A percentile compares a stretch with the other conserved stretches of the same genome.
Evolutionary conservation across 768 basidiomycete genomes (phyloP).

Genomic region (Dentipellis sp.): DNA sequence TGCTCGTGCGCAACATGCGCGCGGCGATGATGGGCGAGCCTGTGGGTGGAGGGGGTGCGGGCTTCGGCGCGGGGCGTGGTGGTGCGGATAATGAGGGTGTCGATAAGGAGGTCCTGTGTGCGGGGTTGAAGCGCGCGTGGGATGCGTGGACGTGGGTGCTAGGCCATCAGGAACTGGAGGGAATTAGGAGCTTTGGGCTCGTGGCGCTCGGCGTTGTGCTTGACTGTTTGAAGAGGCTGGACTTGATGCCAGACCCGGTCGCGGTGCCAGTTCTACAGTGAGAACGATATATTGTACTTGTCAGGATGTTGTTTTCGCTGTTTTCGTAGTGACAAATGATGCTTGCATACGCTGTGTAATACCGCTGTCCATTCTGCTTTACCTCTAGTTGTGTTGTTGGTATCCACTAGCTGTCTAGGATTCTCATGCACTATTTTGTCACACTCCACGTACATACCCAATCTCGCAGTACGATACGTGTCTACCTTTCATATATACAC

Average conservation of each 20-base stretch:
- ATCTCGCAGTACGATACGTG: too few relatives aligned
- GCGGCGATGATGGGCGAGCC: neutral
- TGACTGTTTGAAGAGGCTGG: neutral
- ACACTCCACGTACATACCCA: too few relatives aligned
- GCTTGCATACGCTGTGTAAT: too few relatives aligned
- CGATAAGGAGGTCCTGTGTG: neutral
- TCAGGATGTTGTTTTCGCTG: too few relatives aligned
- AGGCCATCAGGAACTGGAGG: slow-evolving; percentile 18
- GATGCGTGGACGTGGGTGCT: slow-evolving; percentile 52
- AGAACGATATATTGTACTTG: too few relatives aligned
- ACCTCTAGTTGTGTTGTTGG: too few relatives aligned
- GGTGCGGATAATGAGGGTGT: neutral
- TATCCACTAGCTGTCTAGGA: too few relatives aligned
- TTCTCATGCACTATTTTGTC: too few relatives aligned
- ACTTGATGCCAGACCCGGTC: neutral
- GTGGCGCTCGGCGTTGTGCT: slow-evolving; percentile 2
- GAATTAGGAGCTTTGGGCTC: slow-evolving; percentile 1
- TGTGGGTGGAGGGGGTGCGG: slow-evolving; percentile 9
- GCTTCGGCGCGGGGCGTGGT: slow-evolving; percentile 1
- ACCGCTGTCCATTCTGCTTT: too few relatives aligned
- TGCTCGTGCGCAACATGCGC: slow-evolving; percentile 42
- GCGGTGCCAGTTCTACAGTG: neutral
- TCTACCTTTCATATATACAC: too few relatives aligned
- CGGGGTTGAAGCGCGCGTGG: slow-evolving; percentile 48
- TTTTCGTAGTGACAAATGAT: too few relatives aligned